Evolutionary conservation across 345 rosid genomes (phyloP), one percentile per base, ranked within the genome.

Genomic region (Atalantia buxifolia): DNA sequence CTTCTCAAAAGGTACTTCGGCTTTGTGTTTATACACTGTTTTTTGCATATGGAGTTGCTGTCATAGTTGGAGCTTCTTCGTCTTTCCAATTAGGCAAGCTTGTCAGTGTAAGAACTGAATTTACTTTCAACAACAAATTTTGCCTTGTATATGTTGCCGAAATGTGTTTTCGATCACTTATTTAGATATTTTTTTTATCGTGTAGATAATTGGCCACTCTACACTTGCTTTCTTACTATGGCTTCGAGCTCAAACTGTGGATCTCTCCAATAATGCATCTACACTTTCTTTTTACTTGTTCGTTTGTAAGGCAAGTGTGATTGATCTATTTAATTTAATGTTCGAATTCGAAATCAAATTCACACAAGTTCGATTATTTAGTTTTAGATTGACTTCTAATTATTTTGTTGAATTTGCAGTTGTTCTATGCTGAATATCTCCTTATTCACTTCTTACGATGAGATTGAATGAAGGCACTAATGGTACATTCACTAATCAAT

Each of bases 391-490:
- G 50, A 72, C 42, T 72, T 57, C 6, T 53, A 53, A 53, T 53
- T 50, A 30, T 56, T 65, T 66, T n/a, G 13, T 40, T 72, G 18
- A 18, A 31, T 60, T 19, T 59, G 75, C 87, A 81, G 87, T 65
- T 84, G 42, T 74, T 79, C 79, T 79, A 82, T 33, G 77, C 72
- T 1, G 85, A 84, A 38, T 82, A 84, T 73, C 28, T 84, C 42
- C 83, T 84, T 5, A 69, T 79, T 50, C 87, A 81, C 2, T 84
- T 84, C 40, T 76, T 84, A 13, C 79, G 83, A 16, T 84, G 69
- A 84, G 66, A 2, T 31, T 2, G 2, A 53, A 53, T 1, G 57
- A 53, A 53, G 57, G 2, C 7, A 4, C 7, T 18, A 18, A 53
- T 40, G 12, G 2, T 40, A 0, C 1, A n/a, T 40, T 2, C 13